Base-by-base conservation (phyloP, 345 rosid genomes). In the Lepidium sativum region DNA sequence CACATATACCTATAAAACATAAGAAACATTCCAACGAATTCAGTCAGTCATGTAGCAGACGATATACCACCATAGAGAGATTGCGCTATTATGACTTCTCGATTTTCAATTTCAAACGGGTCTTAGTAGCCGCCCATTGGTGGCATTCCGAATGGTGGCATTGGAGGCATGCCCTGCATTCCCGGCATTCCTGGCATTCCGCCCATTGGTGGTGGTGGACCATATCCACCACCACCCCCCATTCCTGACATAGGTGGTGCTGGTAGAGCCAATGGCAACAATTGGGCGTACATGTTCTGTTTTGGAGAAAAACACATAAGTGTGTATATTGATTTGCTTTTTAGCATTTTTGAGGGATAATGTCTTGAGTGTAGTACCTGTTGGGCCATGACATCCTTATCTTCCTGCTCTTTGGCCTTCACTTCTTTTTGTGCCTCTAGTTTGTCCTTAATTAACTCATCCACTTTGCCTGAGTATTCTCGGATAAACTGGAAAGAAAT, bases 181-280 rank as follows among this genome's bases (percentile, higher is more conserved):
- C 95, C 94, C 25, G 25, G 25, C 95, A 87, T 81, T 54, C 86
- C 85, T 9, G 82, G 86, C 85, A 84, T 80, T 7, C 95, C 94
- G 0, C 81, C 78, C 87, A 82, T 86, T 1, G 74, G 80, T 41
- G 81, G 87, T 8, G 82, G 79, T 34, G 78, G 81, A 40, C 70
- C 79, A 34, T 66, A 76, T 17, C 69, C 74, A 15, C 73, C 74
- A 47, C 59, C 67, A 40, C 80, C 81, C 38, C 80, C 86, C 97
- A 90, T 90, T 9, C 96, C 96, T 1, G 97, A 92, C 87, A 90
- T 84, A 3, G 96, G 94, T 2, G 97, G 97, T 4, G 97, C 97
- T 2, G 97, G 97, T 76, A 88, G 71, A 40, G 97, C 97, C 17
- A 91, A 84, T 32, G 97, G 97, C 67, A 91, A 68, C 61, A 91